phyloP scores from a whole-genome alignment of 805 yeast species.

The Kurtzmaniella fragi region DNA sequence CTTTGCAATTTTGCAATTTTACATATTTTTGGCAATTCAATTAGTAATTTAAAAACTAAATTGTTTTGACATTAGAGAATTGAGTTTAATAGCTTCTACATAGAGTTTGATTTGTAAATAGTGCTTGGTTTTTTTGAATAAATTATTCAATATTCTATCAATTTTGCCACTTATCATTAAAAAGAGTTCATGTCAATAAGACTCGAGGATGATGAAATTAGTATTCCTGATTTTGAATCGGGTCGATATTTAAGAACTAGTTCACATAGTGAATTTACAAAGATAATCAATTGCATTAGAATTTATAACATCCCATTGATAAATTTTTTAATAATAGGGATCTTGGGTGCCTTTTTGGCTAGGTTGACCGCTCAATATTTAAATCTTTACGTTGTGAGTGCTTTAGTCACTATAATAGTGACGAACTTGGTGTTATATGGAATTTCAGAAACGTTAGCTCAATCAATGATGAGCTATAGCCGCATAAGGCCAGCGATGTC shows the following conservation, averaged over 20 bases:
- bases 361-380: slow-evolving; percentile 56
- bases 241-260: neutral
- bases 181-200: slow-evolving; percentile 15
- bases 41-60: too few relatives aligned
- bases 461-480: slow-evolving; percentile 44
- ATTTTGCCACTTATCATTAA: neutral
- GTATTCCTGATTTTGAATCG: slow-evolving; percentile 1
- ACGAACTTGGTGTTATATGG: slow-evolving; percentile 82
- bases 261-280: slow-evolving; percentile 9
- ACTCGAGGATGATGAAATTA: slow-evolving; percentile 11
- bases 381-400: slow-evolving; percentile 54
- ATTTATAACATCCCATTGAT: slow-evolving; percentile 49
- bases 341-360: slow-evolving; percentile 46
- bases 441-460: slow-evolving; percentile 89
- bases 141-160: neutral
- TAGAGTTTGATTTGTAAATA: too few relatives aligned
- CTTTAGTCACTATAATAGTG: slow-evolving; percentile 71
- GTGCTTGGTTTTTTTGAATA: too few relatives aligned
- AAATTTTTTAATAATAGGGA: slow-evolving; percentile 47
- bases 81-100: too few relatives aligned
- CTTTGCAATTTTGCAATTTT: too few relatives aligned
- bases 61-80: neutral
- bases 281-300: slow-evolving; percentile 27
- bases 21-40: too few relatives aligned
- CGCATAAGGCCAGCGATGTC: slow-evolving; percentile 16